Evolutionary conservation across 805 yeast genomes (phyloP), one percentile per base, ranked within the genome.

Genomic region (Torulaspora indica): DNA sequence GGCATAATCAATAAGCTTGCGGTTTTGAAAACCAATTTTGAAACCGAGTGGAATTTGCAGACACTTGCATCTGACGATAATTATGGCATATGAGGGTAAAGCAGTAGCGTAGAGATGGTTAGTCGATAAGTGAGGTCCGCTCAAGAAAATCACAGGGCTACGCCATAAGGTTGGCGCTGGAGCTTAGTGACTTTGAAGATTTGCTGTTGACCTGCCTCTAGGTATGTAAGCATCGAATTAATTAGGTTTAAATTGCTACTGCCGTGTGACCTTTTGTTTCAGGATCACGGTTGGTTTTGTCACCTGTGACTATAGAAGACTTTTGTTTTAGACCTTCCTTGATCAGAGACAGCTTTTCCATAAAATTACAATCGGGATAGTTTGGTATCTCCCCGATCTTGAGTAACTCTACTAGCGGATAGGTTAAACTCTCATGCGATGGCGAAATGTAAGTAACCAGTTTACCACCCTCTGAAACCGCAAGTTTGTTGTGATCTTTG

Each of bases 1-100:
- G 73, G 82, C 36, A 75, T 93, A 46, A 87, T 93, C 52, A 77
- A 80, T 43, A 95, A 88, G 65, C 74, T 93, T 49, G 86, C 81
- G 46, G 70, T 77, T 31, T 71, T 93, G 56, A 79, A 81, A 54
- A 79, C 81, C 29, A 86, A 84, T 61, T 93, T 93, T 70, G 79
- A 79, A 61, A 82, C 83, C 46, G 99, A 93, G 73, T 93, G 96
- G 91, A 90, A 89, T 40, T 77, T 93, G 60, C 87, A 87, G 68
- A 79, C 90, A 29, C 73, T 81, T 64, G 82, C 79, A 29, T 72
- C 74, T 45, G 78, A 74, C 46, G 71, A 71, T 46, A 77, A 74
- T 40, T 55, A 52, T 35, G 55, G 53, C 23, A 45, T 48, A 34
- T 53, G 40, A 42, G 15, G 25, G 8, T 10, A 25, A 2, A 34